phyloP scores from a whole-genome alignment of 2,329 filamentous ascomycete genomes.

The Ambrosiella xylebori region DNA sequence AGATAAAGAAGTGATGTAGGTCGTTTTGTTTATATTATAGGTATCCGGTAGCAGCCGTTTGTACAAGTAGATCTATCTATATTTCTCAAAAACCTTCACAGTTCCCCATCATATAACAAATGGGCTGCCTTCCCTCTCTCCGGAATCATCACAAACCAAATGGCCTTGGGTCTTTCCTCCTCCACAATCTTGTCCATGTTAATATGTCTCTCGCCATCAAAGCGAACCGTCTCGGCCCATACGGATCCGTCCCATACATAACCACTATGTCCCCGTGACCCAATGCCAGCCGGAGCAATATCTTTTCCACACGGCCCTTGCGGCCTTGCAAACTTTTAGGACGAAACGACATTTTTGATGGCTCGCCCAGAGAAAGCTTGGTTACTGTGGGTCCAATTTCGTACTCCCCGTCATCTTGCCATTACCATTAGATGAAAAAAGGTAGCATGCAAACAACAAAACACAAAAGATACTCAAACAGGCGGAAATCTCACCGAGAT shows the following conservation, averaged over 20 bases:
- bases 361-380: constrained; percentile 41
- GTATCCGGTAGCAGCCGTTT: background rate
- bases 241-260: constrained; percentile 39
- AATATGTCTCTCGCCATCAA: constrained; percentile 38
- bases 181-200: constrained; percentile 23
- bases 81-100: too few species aligned
- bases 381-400: constrained; percentile 46
- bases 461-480: background rate
- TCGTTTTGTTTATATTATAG: constrained; percentile 5
- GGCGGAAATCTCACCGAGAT: constrained; percentile 31
- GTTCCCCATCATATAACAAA: constrained; percentile 2
- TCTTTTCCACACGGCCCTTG: constrained; percentile 16
- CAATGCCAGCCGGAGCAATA: constrained; percentile 26
- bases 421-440: constrained; percentile 22
- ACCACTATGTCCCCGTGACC: constrained; percentile 47
- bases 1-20: background rate
- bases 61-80: background rate
- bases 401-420: constrained; percentile 49
- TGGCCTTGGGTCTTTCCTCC: constrained; percentile 16
- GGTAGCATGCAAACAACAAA: background rate
- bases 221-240: constrained; percentile 36
- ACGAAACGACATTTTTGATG: constrained; percentile 39
- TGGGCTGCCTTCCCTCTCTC: constrained; percentile 8
- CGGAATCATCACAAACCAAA: constrained; percentile 21
- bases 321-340: constrained; percentile 27